Evolutionary conservation across 1,139 yeast genomes (phyloP).

Genomic region (Taphrina populina): DNA sequence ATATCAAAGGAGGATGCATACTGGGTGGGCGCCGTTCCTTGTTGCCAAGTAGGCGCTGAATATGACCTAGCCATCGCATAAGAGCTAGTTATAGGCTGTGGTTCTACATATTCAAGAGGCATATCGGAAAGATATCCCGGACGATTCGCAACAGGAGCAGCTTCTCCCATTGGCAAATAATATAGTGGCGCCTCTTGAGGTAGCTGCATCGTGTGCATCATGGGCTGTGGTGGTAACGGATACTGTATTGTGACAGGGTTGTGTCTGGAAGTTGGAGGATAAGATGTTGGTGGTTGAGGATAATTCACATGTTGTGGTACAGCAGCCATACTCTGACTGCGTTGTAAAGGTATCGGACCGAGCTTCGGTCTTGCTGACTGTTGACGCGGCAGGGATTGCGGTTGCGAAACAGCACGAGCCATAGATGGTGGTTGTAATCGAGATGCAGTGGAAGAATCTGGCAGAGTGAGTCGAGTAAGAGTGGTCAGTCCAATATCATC

Average conservation of each 20-base stretch:
- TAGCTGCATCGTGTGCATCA: too few species aligned
- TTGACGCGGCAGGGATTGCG: constrained; percentile 19
- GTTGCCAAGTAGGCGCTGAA: constrained; percentile 23
- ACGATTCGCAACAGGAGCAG: too few species aligned
- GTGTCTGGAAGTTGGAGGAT: too few species aligned
- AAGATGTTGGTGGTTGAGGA: background rate
- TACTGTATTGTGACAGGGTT: too few species aligned
- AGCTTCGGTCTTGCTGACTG: constrained; percentile 12
- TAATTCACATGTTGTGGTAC: constrained; percentile 9
- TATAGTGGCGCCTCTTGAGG: too few species aligned
- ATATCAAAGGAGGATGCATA: constrained; percentile 6
- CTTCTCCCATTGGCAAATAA: too few species aligned
- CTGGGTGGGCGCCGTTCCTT: constrained; percentile 8
- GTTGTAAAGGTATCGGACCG: constrained; percentile 5
- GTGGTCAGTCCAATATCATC: constrained; percentile 7
- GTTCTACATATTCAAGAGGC: too few species aligned
- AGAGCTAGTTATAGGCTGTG: too few species aligned
- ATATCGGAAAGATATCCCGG: too few species aligned
- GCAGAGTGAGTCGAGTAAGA: constrained; percentile 12
- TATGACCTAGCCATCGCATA: constrained; percentile 26
- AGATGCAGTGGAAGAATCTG: background rate
- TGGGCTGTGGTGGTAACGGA: too few species aligned
- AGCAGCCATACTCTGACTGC: constrained; percentile 27
- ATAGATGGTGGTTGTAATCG: constrained; percentile 12
- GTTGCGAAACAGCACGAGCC: constrained; percentile 19